Base-by-base conservation (phyloP, 228 moss, liverwort and hornwort species). In the Sphagnum fallax region DNA sequence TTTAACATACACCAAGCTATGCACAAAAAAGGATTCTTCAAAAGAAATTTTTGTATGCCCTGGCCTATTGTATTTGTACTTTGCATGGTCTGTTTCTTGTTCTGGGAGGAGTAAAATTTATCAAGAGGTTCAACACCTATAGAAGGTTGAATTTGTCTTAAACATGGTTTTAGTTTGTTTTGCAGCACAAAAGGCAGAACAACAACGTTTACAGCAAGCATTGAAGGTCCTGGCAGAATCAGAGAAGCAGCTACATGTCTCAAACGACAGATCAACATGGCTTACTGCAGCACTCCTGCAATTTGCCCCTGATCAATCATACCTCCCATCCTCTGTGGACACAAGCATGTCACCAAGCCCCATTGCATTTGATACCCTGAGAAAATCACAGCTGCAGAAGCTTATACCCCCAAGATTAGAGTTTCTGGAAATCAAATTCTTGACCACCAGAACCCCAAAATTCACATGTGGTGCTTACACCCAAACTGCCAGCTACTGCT, bases 221-320 rank as follows among this genome's bases (percentile, higher is more conserved):
- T 70, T 97, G 78, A 97, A 87, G 77, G 87, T 93, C 48, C 84
- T 97, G 51, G 88, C 93, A 6, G 97, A 97, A 61, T 84, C 90
- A 32, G 97, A 97, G 82, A 97, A 97, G 65, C 97, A 97, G 75
- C 74, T 97, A 50, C 79, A 93, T 71, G 78, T 88, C 7, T 93
- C 97, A 50, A 93, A 86, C 64, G 97, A 97, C 72, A 86, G 92
- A 71, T 86, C 97, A 11, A 97, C 97, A 49, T 97, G 97, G 97
- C 79, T 97, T 53, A 93, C 93, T 66, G 97, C 93, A 55, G 97
- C 97, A 53, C 89, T 97, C 66, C 79, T 97, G 60, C 97, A 97
- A 69, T 91, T 97, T 69, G 93, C 97, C 51, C 97, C 97, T 6
- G 97, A 97, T 74, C 83, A 88, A 14, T 97, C 97, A 9, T 97